phyloP scores from a whole-genome alignment of 768 basidiomycete genomes.

The Suillus ampliporus region DNA sequence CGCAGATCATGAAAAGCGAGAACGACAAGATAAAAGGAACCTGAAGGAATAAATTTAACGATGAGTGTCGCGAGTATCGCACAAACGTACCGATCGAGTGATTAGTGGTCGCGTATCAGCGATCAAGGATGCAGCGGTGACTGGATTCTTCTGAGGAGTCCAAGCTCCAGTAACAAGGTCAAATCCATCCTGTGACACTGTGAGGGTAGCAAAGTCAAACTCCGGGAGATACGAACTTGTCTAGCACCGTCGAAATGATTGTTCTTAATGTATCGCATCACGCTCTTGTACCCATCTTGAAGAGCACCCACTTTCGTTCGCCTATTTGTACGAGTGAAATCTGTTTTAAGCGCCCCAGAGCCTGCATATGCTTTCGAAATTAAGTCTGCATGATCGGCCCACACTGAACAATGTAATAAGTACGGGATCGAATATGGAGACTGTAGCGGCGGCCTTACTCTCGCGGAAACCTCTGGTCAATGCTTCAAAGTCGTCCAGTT shows the following conservation, averaged over 20 bases:
- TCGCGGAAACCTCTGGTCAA: slow-evolving; percentile 87
- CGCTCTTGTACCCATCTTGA: slow-evolving; percentile 87
- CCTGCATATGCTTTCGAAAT: slow-evolving; percentile 93
- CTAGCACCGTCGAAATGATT: slow-evolving; percentile 95
- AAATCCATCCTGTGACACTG: slow-evolving; percentile 79
- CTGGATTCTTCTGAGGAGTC: slow-evolving; percentile 79
- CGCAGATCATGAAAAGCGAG: slow-evolving; percentile 86
- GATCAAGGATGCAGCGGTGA: slow-evolving; percentile 72
- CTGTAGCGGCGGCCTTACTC: slow-evolving; percentile 54
- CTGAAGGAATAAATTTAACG: slow-evolving; percentile 46
- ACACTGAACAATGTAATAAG: slow-evolving; percentile 61
- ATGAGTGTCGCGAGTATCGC: background rate
- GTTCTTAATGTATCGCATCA: slow-evolving; percentile 90
- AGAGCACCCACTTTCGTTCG: slow-evolving; percentile 80
- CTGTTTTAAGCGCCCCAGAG: slow-evolving; percentile 94
- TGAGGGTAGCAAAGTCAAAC: background rate
- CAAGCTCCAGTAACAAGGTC: slow-evolving; percentile 93
- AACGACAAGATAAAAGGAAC: slow-evolving; percentile 84
- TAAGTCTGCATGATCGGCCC: slow-evolving; percentile 95
- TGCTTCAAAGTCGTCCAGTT: slow-evolving; percentile 81
- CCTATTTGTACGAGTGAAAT: slow-evolving; percentile 93
- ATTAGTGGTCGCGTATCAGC: slow-evolving; percentile 82
- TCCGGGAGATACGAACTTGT: slow-evolving; percentile 55
- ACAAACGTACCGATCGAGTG: slow-evolving; percentile 74
- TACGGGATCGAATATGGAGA: slow-evolving; percentile 6